A percentile compares a stretch with the other conserved stretches of the same genome.
Evolutionary conservation across 2,329 filamentous ascomycete genomes (phyloP).

Genomic region (Calonectria pauciramosa): DNA sequence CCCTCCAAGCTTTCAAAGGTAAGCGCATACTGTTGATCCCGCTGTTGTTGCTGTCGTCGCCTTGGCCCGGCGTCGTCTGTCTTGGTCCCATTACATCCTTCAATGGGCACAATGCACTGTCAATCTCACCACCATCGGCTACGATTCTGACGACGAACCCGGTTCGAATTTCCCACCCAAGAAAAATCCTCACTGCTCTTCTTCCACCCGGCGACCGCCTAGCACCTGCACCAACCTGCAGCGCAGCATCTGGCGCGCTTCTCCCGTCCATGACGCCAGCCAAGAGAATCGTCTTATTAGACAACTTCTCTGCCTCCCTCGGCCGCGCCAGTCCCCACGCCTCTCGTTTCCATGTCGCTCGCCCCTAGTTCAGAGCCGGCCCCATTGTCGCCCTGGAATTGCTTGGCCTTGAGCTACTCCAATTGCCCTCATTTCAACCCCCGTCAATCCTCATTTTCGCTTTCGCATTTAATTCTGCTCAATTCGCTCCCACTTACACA

Average conservation of each 20-base stretch:
- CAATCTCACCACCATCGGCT: neutral
- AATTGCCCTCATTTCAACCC: constrained; percentile 27
- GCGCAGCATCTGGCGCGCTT: neutral
- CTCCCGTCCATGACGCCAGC: constrained; percentile 28
- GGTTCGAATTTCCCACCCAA: constrained; percentile 11
- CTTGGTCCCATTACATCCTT: neutral
- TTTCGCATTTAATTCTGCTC: constrained; percentile 6
- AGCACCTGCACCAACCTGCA: neutral
- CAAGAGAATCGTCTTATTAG: constrained; percentile 23
- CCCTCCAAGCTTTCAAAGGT: constrained; percentile 48
- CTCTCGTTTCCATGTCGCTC: constrained; percentile 7
- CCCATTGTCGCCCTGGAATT: constrained; percentile 25
- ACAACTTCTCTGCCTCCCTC: constrained; percentile 2
- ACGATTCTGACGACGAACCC: constrained; percentile 4
- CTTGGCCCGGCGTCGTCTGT: neutral
- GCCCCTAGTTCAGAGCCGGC: constrained; percentile 18
- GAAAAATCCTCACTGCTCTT: neutral
- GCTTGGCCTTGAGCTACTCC: constrained; percentile 8
- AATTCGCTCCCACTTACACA: neutral
- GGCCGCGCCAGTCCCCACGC: neutral
- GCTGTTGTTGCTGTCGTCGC: constrained; percentile 14
- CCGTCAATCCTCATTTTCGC: constrained; percentile 2
- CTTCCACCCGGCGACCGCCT: neutral
- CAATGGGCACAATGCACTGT: constrained; percentile 4
- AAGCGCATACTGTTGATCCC: constrained; percentile 27